Percentiles rank a stretch among this genome's conserved stretches.
phyloP scores from a whole-genome alignment of 148 eudicot species.

The Vaccinium myrtillus region DNA sequence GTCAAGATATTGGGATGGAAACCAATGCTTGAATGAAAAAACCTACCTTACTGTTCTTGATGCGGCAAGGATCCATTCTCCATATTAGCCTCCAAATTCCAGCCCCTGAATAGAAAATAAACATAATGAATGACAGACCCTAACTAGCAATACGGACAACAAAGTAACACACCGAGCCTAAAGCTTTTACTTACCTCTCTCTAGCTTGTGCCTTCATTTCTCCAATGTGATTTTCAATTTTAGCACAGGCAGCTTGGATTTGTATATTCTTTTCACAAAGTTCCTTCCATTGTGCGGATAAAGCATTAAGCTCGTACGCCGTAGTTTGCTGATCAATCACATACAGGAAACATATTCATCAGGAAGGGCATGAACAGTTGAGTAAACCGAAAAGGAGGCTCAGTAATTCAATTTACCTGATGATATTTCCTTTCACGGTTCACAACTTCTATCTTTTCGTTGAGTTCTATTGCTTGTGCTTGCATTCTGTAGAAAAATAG shows the following conservation, averaged over 20 bases:
- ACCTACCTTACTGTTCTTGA: slow-evolving; percentile 16
- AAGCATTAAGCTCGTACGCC: slow-evolving; percentile 76
- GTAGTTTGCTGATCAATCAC: slow-evolving; percentile 76
- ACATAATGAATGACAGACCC: background rate
- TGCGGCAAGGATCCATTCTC: slow-evolving; percentile 48
- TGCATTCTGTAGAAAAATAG: slow-evolving; percentile 51
- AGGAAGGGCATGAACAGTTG: background rate
- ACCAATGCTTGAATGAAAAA: background rate
- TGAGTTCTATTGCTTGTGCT: slow-evolving; percentile 62
- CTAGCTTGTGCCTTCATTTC: slow-evolving; percentile 65
- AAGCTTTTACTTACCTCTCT: slow-evolving; percentile 48
- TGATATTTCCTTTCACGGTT: slow-evolving; percentile 94
- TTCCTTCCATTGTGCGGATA: slow-evolving; percentile 95
- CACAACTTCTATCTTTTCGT: slow-evolving; percentile 73
- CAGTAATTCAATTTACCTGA: slow-evolving; percentile 46
- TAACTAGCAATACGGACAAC: background rate
- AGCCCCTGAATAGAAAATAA: slow-evolving; percentile 43
- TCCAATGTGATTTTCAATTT: slow-evolving; percentile 48
- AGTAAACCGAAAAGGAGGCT: background rate
- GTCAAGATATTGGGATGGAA: background rate
- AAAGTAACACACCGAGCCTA: background rate
- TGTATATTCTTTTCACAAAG: slow-evolving; percentile 82
- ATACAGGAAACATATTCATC: background rate
- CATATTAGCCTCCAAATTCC: slow-evolving; percentile 55
- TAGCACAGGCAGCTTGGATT: slow-evolving; percentile 74